Evolutionary conservation across 2,329 filamentous ascomycete genomes (phyloP).

Genomic region (Colletotrichum abscissum): DNA sequence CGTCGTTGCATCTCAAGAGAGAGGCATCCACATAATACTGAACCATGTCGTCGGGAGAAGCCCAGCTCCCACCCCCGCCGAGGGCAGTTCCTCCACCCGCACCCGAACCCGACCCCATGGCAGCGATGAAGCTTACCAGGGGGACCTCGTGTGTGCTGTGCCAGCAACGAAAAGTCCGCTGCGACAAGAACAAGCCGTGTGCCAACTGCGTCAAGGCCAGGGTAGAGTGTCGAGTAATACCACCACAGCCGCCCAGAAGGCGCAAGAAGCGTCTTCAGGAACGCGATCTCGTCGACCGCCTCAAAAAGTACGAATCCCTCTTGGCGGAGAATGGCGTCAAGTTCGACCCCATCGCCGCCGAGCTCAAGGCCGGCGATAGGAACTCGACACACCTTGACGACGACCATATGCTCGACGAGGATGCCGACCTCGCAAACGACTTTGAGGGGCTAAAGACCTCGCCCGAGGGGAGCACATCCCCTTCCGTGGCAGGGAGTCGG

Average conservation of each 20-base stretch:
- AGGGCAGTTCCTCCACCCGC: slow-evolving; percentile 39
- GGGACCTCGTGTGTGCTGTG: slow-evolving; percentile 77
- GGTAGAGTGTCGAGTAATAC: slow-evolving; percentile 70
- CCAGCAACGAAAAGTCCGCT: slow-evolving; percentile 81
- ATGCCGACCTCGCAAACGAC: slow-evolving; percentile 67
- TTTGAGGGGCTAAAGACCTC: slow-evolving; percentile 66
- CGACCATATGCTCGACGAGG: slow-evolving; percentile 53
- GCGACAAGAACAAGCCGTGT: slow-evolving; percentile 79
- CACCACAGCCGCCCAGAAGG: slow-evolving; percentile 67
- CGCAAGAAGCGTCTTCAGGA: slow-evolving; percentile 75
- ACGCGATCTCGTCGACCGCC: slow-evolving; percentile 75
- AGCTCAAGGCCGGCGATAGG: slow-evolving; percentile 50
- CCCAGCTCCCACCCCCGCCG: slow-evolving; percentile 36
- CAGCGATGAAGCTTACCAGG: slow-evolving; percentile 64
- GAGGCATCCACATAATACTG: slow-evolving; percentile 28
- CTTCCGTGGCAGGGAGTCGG: slow-evolving; percentile 39
- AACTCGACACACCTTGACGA: slow-evolving; percentile 23
- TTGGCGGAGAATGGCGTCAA: slow-evolving; percentile 73
- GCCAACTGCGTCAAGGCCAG: slow-evolving; percentile 73
- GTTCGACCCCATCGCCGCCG: slow-evolving; percentile 75
- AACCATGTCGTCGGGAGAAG: slow-evolving; percentile 36
- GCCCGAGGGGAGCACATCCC: slow-evolving; percentile 55
- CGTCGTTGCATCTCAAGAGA: not conserved
- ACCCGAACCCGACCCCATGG: slow-evolving; percentile 50
- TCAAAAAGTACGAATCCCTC: slow-evolving; percentile 75